Conservation (phyloP, 768 basidiomycete genomes). For the Podaxis rugospora region DNA sequence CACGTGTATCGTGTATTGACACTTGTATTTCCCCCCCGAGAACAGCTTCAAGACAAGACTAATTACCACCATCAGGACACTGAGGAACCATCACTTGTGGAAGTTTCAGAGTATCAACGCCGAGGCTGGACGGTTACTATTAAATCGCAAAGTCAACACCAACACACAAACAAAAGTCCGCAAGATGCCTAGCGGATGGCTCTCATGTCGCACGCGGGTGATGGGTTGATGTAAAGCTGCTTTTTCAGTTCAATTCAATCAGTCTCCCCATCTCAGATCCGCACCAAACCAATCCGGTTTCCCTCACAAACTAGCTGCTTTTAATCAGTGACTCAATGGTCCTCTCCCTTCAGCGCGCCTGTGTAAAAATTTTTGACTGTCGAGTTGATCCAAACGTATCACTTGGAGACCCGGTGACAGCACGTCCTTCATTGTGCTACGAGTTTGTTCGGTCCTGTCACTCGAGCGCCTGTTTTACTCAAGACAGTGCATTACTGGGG, state of each 20-base stretch:
- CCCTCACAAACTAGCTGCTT: not conserved
- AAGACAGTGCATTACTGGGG: not conserved
- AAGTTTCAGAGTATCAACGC: not conserved
- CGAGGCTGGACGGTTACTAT: not conserved
- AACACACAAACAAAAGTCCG: not conserved
- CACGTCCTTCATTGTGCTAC: not conserved
- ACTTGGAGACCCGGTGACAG: not conserved
- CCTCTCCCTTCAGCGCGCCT: not conserved
- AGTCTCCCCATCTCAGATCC: constrained; percentile 7
- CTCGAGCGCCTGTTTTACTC: not conserved
- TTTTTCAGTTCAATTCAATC: not conserved
- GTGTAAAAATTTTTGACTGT: constrained; percentile 1
- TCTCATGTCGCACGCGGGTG: not conserved
- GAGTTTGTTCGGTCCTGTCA: not conserved
- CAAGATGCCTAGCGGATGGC: not conserved
- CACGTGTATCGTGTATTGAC: constrained; percentile 9
- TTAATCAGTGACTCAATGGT: constrained; percentile 5
- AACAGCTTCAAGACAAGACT: not conserved
- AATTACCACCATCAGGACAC: not conserved
- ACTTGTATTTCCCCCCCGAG: not conserved
- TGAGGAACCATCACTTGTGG: constrained; percentile 9
- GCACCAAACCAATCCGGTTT: constrained; percentile 6
- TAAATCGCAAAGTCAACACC: not conserved
- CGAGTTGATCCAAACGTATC: not conserved
- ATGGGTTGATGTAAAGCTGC: not conserved